These are phyloP conservation scores for Metschnikowia cerradonensis DNA, from an alignment of 805 yeast species.

Conservation along the genomic window DNA sequence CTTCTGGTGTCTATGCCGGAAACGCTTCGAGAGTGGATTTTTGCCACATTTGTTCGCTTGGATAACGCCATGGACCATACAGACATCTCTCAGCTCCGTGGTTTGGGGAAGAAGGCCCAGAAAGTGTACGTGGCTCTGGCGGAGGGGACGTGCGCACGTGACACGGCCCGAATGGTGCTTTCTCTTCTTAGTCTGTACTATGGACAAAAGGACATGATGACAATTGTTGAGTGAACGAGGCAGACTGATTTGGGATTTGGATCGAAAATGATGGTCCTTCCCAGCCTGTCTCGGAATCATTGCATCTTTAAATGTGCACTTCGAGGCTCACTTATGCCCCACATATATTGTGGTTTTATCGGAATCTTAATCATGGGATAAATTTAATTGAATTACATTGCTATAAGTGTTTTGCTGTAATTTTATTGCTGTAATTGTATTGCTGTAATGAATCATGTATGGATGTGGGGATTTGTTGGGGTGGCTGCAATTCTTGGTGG, in stretches of 20 bases:
- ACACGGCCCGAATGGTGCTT: constrained; percentile 23
- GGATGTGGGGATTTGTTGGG: too few relatives aligned
- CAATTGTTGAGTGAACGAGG: neutral
- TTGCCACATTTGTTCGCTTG: constrained; percentile 30
- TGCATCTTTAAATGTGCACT: too few relatives aligned
- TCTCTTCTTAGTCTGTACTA: constrained; percentile 31
- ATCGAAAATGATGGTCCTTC: too few relatives aligned
- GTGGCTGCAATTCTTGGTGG: too few relatives aligned
- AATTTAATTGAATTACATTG: too few relatives aligned
- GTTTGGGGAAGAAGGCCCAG: constrained; percentile 36
- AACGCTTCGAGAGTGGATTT: constrained; percentile 34
- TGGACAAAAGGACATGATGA: constrained; percentile 31
- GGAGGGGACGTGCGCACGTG: constrained; percentile 1
- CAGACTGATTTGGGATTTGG: neutral
- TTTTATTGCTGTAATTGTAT: too few relatives aligned
- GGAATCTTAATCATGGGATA: too few relatives aligned
- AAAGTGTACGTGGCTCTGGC: constrained; percentile 17
- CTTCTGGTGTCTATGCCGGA: constrained; percentile 27
- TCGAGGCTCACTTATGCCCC: too few relatives aligned
- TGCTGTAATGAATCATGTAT: too few relatives aligned
- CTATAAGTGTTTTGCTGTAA: too few relatives aligned
- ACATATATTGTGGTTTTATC: too few relatives aligned
- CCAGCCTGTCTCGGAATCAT: too few relatives aligned
- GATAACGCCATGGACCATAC: constrained; percentile 31
- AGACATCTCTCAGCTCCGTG: constrained; percentile 33